Percentiles rank a stretch among this genome's conserved stretches.
These are phyloP conservation scores for Naganishia randhawae DNA, from an alignment of 768 basidiomycete genomes.

Conservation along the genomic window DNA sequence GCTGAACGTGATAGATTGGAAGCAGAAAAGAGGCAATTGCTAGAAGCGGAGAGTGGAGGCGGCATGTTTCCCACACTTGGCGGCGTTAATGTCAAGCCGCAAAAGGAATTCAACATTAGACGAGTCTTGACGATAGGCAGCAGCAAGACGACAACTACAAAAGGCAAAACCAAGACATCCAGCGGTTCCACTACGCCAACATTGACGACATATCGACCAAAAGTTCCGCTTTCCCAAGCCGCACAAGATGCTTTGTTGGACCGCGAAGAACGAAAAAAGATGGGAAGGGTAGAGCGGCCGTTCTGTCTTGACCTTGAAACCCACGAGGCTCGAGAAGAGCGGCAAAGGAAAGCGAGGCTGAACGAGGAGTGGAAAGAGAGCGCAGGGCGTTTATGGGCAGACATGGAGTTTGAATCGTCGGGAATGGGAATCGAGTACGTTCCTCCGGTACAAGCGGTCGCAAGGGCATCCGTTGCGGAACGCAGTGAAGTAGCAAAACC, in stretches of 20 bases:
- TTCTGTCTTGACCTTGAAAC: constrained; percentile 37
- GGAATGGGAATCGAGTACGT: constrained; percentile 38
- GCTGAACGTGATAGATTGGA: constrained; percentile 34
- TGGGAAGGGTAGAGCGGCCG: constrained; percentile 22
- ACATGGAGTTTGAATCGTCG: constrained; percentile 33
- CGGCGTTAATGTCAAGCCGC: not conserved
- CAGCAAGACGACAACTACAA: constrained; percentile 9
- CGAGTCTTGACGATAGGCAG: constrained; percentile 43
- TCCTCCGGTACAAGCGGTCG: constrained; percentile 30
- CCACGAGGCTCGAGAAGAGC: constrained; percentile 28
- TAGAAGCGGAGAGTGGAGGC: constrained; percentile 39
- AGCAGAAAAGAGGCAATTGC: constrained; percentile 31
- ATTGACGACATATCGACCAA: constrained; percentile 41
- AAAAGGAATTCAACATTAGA: constrained; percentile 22
- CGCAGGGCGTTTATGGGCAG: constrained; percentile 37
- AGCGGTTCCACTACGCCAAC: constrained; percentile 21
- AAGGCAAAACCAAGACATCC: constrained; percentile 33
- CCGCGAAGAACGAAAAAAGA: not conserved
- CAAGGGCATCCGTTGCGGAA: constrained; percentile 30
- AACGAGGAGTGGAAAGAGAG: constrained; percentile 34
- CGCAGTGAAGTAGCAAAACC: constrained; percentile 26
- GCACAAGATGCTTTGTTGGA: constrained; percentile 19
- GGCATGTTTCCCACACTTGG: constrained; percentile 43
- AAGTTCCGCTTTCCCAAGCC: constrained; percentile 18
- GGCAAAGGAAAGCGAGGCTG: constrained; percentile 34